Evolutionary conservation across 192 early-diverging fungal genomes (phyloP), one percentile per base, ranked within the genome.

Genomic region (Phlyctochytrium planicorne): DNA sequence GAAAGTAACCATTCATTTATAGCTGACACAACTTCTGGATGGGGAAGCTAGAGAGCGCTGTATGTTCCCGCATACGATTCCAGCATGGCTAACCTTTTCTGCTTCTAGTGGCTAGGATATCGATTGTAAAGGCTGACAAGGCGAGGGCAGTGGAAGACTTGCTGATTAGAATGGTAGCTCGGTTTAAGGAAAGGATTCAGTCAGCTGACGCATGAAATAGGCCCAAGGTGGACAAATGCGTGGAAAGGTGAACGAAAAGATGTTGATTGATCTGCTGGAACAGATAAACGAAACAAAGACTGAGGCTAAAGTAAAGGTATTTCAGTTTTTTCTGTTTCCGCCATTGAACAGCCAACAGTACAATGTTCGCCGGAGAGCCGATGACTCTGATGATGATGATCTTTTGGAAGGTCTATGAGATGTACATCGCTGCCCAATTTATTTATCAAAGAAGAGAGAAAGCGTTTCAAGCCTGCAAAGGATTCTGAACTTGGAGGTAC

Each of bases 131-230:
- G 73, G 82, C 86, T 0, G 92, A 94, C 12, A 90, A 91, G 75
- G 95, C 92, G 0, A 85, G 91, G 10, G 89, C 87, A 10, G 91
- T 97, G 16, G 93, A 98, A 69, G 92, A 93, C 62, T 80, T 95
- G 68, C 80, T 98, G 56, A 86, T 98, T 65, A 85, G 90, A 30
- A 98, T 96, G 95, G 80, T 82, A 55, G n/a, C n/a, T n/a, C n/a
- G n/a, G n/a, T n/a, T n/a, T n/a, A n/a, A n/a, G n/a, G n/a, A 16
- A 60, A 1, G 40, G 67, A 4, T 32, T 27, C 12, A n/a, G 17
- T 32, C 66, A n/a, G 12, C 24, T 10, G n/a, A 24, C n/a, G 14
- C 29, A 14, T 1, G 0, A 0, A 1, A 37, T 25, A 82, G 80
- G 93, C 90, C 2, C 88, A 88, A 72, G 77, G 83, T 27, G 89